Evolutionary conservation across 140 eudicot genomes (phyloP), one percentile per base, ranked within the genome.

Genomic region (Oenanthe javanica): DNA sequence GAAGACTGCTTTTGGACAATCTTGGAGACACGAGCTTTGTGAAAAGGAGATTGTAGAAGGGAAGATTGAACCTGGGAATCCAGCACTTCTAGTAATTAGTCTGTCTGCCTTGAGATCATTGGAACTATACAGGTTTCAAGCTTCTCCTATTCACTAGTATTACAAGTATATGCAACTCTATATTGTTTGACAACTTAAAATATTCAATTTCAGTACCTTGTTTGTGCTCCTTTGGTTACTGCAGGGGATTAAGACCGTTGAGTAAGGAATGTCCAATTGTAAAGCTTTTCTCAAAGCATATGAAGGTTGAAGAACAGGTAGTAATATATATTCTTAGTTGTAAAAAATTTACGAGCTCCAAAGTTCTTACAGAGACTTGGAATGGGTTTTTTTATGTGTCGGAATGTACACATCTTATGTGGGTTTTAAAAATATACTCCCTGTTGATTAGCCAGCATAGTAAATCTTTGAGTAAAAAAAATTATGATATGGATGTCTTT

Each of bases 301-400:
- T 94, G 90, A 94, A 94, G 93, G 83, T 94, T 64, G 94, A 92
- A 78, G 98, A 94, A 21, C 98, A 94, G 98, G 98, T 93, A 79
- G 71, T 43, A 8, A 40, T 49, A 59, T 23, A 14, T 14, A 72
- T 77, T 71, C 45, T 9, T 31, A 10, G 1, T 59, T 72, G 40
- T n/a, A 43, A 78, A 2, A 9, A 64, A 66, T 63, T 36, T 14
- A 1, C 45, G n/a, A 46, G 77, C 64, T 43, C 25, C 15, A 9
- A 27, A 47, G 19, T 14, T 72, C 54, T 72, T 42, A 38, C 72
- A 1, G 40, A 42, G 76, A 10, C 6, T 70, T 72, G 27, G 36
- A 1, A 3, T 15, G 40, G 73, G 19, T 42, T 25, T 0, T 31
- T 78, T 38, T 31, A 31, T 31, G 23, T 31, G 10, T 38, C 4